Evolutionary conservation across 805 yeast species (phyloP).

Genomic region (Ogataea populi-albae): DNA sequence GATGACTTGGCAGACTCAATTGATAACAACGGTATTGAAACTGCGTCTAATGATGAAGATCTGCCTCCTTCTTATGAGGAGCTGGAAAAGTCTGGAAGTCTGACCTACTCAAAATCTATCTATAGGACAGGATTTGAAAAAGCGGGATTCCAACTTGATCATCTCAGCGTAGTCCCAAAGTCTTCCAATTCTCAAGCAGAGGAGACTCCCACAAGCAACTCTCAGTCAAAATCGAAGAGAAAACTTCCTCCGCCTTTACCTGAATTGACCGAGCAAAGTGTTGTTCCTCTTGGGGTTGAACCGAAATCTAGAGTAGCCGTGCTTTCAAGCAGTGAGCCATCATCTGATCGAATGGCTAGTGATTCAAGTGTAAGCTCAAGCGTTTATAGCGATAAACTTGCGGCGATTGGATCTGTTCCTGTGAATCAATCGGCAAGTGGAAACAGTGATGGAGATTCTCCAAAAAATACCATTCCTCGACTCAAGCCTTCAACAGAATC

Average conservation of each 20-base stretch:
- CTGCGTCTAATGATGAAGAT: constrained; percentile 13
- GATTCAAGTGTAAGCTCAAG: constrained; percentile 17
- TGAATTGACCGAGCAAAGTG: constrained; percentile 7
- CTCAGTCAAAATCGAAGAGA: constrained; percentile 18
- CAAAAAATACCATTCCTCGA: too few species aligned
- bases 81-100: constrained; percentile 31
- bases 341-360: constrained; percentile 10
- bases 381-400: constrained; percentile 16
- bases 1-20: constrained; percentile 15
- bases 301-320: not conserved
- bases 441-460: too few species aligned
- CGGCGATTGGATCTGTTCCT: too few species aligned
- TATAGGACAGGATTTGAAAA: constrained; percentile 36
- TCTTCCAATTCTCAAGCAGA: constrained; percentile 3
- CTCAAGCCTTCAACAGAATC: too few species aligned
- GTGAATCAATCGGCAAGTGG: not conserved
- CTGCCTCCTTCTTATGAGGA: constrained; percentile 35
- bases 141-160: constrained; percentile 33
- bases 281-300: not conserved
- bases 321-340: constrained; percentile 1
- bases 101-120: constrained; percentile 33
- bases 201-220: constrained; percentile 1
- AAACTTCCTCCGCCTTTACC: constrained; percentile 26
- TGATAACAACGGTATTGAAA: constrained; percentile 7
- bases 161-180: constrained; percentile 13